Conservation (phyloP, 2,329 filamentous ascomycete species). For the Curvularia spicifera region DNA sequence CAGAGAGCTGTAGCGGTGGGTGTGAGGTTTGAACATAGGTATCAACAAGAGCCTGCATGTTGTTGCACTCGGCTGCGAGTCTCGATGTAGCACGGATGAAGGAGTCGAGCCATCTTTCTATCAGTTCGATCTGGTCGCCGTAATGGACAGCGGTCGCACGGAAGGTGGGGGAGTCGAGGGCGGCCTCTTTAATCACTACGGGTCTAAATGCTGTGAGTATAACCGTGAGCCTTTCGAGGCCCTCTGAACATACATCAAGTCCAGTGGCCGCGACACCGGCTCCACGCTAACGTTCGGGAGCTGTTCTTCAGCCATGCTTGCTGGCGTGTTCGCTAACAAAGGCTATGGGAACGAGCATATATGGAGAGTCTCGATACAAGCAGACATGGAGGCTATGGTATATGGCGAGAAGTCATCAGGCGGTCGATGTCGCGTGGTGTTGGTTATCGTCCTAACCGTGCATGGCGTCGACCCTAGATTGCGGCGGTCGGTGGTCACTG, state of each 20-base stretch:
- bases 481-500: conserved; percentile 26
- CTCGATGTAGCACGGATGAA: conserved; percentile 69
- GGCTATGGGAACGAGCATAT: conserved; percentile 14
- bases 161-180: conserved; percentile 95
- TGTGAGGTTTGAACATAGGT: conserved; percentile 76
- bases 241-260: conserved; percentile 48
- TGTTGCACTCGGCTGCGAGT: conserved; percentile 69
- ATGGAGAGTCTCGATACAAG: conserved; percentile 6
- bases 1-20: conserved; percentile 75
- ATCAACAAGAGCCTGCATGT: conserved; percentile 80
- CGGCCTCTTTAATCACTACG: conserved; percentile 90
- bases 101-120: conserved; percentile 89
- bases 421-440: conserved; percentile 16
- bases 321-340: conserved; percentile 2
- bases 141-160: conserved; percentile 87
- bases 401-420: conserved; percentile 20
- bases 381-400: conserved; percentile 30
- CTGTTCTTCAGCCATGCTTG: conserved; percentile 46
- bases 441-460: conserved; percentile 13
- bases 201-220: conserved; percentile 58
- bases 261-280: conserved; percentile 51
- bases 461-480: conserved; percentile 17
- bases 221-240: neutral
- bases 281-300: conserved; percentile 42
- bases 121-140: conserved; percentile 84